Base-by-base conservation (phyloP, 768 basidiomycete species). In the Pisolithus sp. region DNA sequence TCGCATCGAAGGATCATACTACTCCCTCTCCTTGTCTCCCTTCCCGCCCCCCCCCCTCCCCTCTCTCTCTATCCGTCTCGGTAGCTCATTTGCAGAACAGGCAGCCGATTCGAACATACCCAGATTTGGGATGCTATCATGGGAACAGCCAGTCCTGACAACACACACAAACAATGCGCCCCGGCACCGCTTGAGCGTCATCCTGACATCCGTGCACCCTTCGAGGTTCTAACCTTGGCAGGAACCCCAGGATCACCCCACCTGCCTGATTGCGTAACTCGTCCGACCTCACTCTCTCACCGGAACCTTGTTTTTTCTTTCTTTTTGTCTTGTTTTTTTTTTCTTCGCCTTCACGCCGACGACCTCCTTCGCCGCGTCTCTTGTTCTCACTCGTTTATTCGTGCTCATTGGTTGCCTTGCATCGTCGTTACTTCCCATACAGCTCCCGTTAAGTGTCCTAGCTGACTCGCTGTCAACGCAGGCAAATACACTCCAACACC, bases 151-250 rank as follows among this genome's bases (percentile, higher is more conserved):
- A n/a, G 10, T 4, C 9, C 0, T 3, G 18, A 20, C 18, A 59
- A 62, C 56, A 52, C 1, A 3, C 34, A 37, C 57, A 57, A 57
- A 63, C 43, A 56, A 3, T 15, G 5, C 24, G 40, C 24, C 57
- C 59, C 65, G 66, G 66, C 56, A 67, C 67, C 67, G 67, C 53
- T 23, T 55, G 53, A 12, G 34, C 43, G 37, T 39, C 46, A 54
- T 59, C 54, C 54, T 54, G 55, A 46, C 45, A 45, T 45, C 48
- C 39, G 40, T 38, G 30, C 59, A 52, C 43, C 42, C 46, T 30
- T 56, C 55, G 56, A 53, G 30, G n/a, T 46, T 15, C n/a, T 6
- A n/a, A 44, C 5, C 12, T 21, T 7, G 20, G 38, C 26, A 53
- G 28, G 53, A 56, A 58, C 17, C 59, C 38, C 20, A 50, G 59